phyloP scores from a whole-genome alignment of 2,329 filamentous ascomycete species.

The Myriosclerotinia duriaeana region DNA sequence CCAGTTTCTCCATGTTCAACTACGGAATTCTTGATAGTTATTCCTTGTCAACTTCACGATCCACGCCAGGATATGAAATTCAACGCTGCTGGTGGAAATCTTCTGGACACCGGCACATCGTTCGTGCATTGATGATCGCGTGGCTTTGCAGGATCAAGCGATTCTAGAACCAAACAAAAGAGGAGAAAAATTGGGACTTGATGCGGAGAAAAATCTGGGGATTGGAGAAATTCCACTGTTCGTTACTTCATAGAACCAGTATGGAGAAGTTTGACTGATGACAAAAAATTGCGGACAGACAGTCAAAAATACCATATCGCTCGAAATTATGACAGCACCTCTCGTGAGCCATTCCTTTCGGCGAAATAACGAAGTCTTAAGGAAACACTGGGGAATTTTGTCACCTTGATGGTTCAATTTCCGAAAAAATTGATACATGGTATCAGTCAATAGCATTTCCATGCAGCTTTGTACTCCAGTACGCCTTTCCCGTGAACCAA shows the following conservation, averaged over 20 bases:
- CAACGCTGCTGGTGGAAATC: background rate
- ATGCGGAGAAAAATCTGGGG: background rate
- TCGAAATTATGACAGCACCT: background rate
- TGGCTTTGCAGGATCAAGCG: background rate
- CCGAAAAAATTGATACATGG: background rate
- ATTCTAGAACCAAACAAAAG: background rate
- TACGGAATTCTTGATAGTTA: background rate
- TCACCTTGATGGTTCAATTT: background rate
- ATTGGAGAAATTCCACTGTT: too few species aligned
- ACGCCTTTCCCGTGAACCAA: background rate
- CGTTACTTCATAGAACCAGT: background rate
- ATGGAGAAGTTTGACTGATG: background rate
- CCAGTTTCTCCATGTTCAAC: background rate
- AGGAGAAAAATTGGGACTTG: background rate
- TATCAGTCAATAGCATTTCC: background rate
- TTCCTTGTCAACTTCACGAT: background rate
- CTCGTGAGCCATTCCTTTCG: background rate
- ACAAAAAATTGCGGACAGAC: background rate
- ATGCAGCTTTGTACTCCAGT: background rate
- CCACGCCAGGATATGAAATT: background rate
- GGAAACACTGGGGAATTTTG: constrained; percentile 8
- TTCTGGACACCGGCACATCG: background rate
- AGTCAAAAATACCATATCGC: background rate
- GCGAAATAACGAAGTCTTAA: background rate
- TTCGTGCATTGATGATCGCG: background rate